A percentile compares a stretch with the other conserved stretches of the same genome.
These are phyloP conservation scores for Phaseolus coccineus DNA, from an alignment of 331 rosid species.

Conservation along the genomic window DNA sequence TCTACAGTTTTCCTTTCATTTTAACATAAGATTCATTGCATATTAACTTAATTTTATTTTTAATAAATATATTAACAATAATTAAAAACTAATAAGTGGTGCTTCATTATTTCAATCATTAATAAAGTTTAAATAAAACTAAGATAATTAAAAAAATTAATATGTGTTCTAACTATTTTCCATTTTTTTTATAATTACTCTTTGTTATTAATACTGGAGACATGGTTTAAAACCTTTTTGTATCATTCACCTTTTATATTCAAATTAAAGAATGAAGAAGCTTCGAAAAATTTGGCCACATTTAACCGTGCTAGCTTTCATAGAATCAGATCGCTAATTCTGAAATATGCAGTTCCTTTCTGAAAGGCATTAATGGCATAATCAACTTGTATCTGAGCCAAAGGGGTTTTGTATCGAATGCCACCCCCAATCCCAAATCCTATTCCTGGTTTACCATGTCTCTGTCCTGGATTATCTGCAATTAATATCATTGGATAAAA, in stretches of 20 bases:
- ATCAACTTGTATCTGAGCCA: slow-evolving; percentile 63
- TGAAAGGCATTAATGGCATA: slow-evolving; percentile 65
- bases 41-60: too few species aligned
- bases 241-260: neutral
- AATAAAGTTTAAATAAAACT: too few species aligned
- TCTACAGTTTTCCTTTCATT: too few species aligned
- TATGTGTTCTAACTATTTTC: too few species aligned
- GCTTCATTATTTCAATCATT: too few species aligned
- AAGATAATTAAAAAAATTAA: too few species aligned
- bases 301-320: slow-evolving; percentile 36
- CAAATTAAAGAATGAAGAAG: neutral
- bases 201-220: too few species aligned
- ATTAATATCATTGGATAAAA: neutral
- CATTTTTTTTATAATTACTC: too few species aligned
- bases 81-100: too few species aligned
- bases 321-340: slow-evolving; percentile 54
- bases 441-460: slow-evolving; percentile 75
- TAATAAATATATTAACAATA: too few species aligned
- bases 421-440: slow-evolving; percentile 71
- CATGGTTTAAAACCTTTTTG: neutral
- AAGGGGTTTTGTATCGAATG: slow-evolving; percentile 62
- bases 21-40: too few species aligned
- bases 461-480: slow-evolving; percentile 71
- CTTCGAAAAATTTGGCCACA: neutral
- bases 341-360: slow-evolving; percentile 62